Base-by-base conservation (phyloP, 805 yeast species). In the Candida cerambycidarum region DNA sequence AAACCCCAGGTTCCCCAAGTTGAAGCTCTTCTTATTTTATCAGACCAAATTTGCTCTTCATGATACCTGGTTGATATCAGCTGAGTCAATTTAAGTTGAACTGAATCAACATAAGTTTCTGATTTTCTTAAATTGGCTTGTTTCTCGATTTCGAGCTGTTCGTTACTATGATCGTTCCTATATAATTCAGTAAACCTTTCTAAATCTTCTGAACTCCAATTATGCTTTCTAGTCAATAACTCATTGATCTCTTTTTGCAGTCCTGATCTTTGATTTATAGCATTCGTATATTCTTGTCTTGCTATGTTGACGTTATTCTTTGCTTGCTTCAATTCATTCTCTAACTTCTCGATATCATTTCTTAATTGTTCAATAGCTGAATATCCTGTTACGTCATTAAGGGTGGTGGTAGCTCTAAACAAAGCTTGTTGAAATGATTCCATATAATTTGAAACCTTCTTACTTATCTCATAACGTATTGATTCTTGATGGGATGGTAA, bases 11-110 rank as follows among this genome's bases (percentile, higher is more conserved):
- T 93, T 2, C 98, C 99, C 95, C 97, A 93, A 0, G 98, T 90
- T 5, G 96, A 87, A 4, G 95, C 89, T 51, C 90, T 78, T 47
- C 99, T 73, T 46, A 93, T 93, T 62, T 90, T 90, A 64, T 93
- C 99, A 1, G 97, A 88, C 98, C 99, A 93, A 6, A 93, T 80
- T 62, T 93, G 98, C 57, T 93, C 99, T 60, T 93, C 98, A 49
- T 92, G 96, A 56, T 93, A 93, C 52, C 98, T 71, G 1, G 89
- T 82, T 56, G 92, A 70, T 13, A 93, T 93, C 45, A 87, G 83
- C 43, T 82, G 82, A 13, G 89, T 82, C 36, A 89, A 65, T 43
- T 75, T 78, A 42, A 80, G 75, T 51, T 85, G 92, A 14, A 83
- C 62, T 8, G 81, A 81, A 43, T 89, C 96, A 32, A 83, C 85